A percentile compares a stretch with the other conserved stretches of the same genome.
These are phyloP conservation scores for Dillenia suffruticosa DNA, from an alignment of 164 flowering plant species.

Conservation along the genomic window DNA sequence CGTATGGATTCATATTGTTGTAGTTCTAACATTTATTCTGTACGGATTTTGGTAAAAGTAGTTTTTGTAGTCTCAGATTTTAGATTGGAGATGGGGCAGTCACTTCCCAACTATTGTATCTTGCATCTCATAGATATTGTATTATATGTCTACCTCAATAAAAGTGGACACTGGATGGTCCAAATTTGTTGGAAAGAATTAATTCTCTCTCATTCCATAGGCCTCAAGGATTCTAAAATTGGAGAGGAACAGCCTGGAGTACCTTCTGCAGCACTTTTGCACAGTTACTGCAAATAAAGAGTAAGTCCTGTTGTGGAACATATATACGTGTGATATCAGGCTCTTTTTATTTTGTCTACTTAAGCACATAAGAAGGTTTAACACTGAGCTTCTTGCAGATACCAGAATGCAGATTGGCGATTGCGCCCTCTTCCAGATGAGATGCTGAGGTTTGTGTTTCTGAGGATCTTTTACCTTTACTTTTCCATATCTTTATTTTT, in stretches of 20 bases:
- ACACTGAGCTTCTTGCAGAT: conserved; percentile 42
- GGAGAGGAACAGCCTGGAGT: conserved; percentile 90
- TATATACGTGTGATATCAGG: background rate
- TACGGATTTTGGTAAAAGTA: no score
- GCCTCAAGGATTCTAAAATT: conserved; percentile 84
- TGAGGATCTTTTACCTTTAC: background rate
- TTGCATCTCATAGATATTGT: no score
- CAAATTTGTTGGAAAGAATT: background rate
- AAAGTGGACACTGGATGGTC: no score
- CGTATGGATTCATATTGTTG: no score
- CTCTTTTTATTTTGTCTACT: background rate
- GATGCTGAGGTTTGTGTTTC: conserved; percentile 62
- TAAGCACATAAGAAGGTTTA: conserved; percentile 4
- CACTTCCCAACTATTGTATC: no score
- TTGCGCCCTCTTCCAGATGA: conserved; percentile 83
- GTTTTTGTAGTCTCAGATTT: no score
- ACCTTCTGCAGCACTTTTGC: conserved; percentile 77
- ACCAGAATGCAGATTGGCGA: conserved; percentile 99
- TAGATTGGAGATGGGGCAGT: no score
- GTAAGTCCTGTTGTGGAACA: conserved; percentile 30
- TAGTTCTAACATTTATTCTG: no score
- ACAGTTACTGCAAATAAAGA: conserved; percentile 92
- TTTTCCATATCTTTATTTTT: no score
- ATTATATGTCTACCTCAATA: no score
- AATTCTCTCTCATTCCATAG: conserved; percentile 30